phyloP scores from a whole-genome alignment of 1,139 yeast species.

The Candida pseudoviswanathii region DNA sequence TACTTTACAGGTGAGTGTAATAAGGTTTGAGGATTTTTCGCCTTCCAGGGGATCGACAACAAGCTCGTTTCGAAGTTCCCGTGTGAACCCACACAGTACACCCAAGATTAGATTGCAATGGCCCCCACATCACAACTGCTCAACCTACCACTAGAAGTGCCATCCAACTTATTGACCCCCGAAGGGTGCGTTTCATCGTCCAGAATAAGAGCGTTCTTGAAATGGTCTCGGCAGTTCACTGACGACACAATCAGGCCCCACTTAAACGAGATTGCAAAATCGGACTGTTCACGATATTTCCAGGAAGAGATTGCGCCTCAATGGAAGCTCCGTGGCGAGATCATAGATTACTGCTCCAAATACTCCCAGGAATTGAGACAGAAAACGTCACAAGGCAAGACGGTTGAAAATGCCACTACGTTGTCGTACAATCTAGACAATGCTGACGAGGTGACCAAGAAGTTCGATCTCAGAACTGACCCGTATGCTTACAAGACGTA shows the following conservation, averaged over 20 bases:
- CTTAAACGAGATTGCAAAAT: slow-evolving; percentile 29
- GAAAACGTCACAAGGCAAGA: slow-evolving; percentile 5
- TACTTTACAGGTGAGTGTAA: background rate
- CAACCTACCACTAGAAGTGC: slow-evolving; percentile 6
- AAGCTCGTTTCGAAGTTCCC: background rate
- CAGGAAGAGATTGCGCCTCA: slow-evolving; percentile 32
- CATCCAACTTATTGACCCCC: slow-evolving; percentile 24
- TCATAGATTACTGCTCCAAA: slow-evolving; percentile 34
- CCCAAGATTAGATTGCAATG: background rate
- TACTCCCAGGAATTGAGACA: slow-evolving; percentile 27
- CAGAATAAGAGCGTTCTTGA: slow-evolving; percentile 41
- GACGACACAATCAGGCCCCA: slow-evolving; percentile 46
- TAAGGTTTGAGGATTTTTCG: background rate
- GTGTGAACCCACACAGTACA: background rate
- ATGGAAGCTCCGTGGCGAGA: slow-evolving; percentile 36
- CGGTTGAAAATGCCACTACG: background rate
- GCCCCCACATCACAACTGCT: background rate
- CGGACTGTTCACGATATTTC: slow-evolving; percentile 34
- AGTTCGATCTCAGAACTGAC: slow-evolving; percentile 38
- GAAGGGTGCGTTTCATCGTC: slow-evolving; percentile 37
- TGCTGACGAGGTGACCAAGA: slow-evolving; percentile 11
- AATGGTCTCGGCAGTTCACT: slow-evolving; percentile 38
- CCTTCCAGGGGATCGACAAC: background rate
- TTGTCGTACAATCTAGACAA: slow-evolving; percentile 7
- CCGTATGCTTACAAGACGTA: slow-evolving; percentile 41